Evolutionary conservation across 2,329 filamentous ascomycete genomes (phyloP).

Genomic region (Geosmithia morbida): DNA sequence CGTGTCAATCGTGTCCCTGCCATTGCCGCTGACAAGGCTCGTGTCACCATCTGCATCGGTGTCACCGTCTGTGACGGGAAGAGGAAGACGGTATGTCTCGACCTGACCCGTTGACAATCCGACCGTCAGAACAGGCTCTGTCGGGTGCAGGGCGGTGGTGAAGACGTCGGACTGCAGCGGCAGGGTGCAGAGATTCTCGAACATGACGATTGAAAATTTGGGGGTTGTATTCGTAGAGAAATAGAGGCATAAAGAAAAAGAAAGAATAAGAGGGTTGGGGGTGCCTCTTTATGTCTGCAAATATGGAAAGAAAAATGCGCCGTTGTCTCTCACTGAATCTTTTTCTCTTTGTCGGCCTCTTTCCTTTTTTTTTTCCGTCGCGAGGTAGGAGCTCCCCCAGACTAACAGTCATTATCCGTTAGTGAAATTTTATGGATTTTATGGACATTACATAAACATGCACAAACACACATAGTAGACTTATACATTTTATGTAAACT

Average conservation of each 20-base stretch:
- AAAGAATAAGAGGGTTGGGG: neutral
- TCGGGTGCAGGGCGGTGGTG: constrained; percentile 73
- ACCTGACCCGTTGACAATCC: constrained; percentile 79
- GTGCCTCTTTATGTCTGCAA: neutral
- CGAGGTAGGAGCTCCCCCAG: too few species aligned
- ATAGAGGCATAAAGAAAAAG: neutral
- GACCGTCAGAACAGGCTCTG: constrained; percentile 70
- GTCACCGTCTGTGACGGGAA: constrained; percentile 25
- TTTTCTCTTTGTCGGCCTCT: too few species aligned
- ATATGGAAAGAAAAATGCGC: too few species aligned
- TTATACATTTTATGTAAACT: too few species aligned
- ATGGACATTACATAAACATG: too few species aligned
- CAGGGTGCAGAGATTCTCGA: constrained; percentile 83
- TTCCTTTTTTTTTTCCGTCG: too few species aligned
- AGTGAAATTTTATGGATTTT: too few species aligned
- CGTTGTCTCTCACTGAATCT: too few species aligned
- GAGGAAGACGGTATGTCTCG: constrained; percentile 62
- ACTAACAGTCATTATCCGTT: too few species aligned
- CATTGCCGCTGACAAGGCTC: constrained; percentile 36
- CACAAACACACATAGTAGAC: too few species aligned
- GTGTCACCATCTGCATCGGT: constrained; percentile 34
- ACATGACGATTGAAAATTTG: constrained; percentile 36
- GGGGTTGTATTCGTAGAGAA: constrained; percentile 2
- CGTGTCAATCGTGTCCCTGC: constrained; percentile 64
- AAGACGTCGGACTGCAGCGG: constrained; percentile 81